Evolutionary conservation across 768 basidiomycete genomes (phyloP), one percentile per base, ranked within the genome.

Genomic region (Pulveroboletus sp.): DNA sequence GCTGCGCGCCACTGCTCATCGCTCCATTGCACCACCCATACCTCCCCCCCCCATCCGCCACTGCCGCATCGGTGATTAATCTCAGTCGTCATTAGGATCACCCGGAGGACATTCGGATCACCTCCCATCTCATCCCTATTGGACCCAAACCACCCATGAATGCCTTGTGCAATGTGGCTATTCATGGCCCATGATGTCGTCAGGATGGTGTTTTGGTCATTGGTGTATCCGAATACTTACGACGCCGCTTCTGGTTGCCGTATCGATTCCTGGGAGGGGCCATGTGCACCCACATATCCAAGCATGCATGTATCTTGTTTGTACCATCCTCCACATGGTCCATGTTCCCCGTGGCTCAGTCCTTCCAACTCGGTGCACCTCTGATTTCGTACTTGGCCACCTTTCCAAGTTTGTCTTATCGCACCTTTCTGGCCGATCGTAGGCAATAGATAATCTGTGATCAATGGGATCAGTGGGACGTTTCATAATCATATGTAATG

Each of bases 361-460:
- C 27, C 23, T 48, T n/a, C 55, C 47, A 40, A 44, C 39, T 39
- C 19, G 25, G 56, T 47, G 4, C 13, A 38, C 25, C 50, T 55
- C 47, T 36, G 43, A n/a, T 12, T 17, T 4, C 4, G 29, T 55
- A 20, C 49, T 34, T 20, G 20, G 19, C 19, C 27, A 29, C 27
- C 27, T 9, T n/a, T 29, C 27, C 27, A 2, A 9, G 27, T 29
- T 29, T 29, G 27, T 17, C 20, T 31, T 31, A 46, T 43, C 32
- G 13, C 3, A 13, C n/a, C 11, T 24, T 29, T 29, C 27, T 11
- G 27, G 8, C 27, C 2, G 27, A 29, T 29, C 27, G 27, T 11
- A 5, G 27, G 27, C 27, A 11, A 29, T 29, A 29, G 27, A 29
- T 29, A 29, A 29, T 29, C 27, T 29, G 5, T 29, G n/a, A 35